Conservation (phyloP, 2,329 filamentous ascomycete genomes). For the Penicillium hesseltinei region DNA sequence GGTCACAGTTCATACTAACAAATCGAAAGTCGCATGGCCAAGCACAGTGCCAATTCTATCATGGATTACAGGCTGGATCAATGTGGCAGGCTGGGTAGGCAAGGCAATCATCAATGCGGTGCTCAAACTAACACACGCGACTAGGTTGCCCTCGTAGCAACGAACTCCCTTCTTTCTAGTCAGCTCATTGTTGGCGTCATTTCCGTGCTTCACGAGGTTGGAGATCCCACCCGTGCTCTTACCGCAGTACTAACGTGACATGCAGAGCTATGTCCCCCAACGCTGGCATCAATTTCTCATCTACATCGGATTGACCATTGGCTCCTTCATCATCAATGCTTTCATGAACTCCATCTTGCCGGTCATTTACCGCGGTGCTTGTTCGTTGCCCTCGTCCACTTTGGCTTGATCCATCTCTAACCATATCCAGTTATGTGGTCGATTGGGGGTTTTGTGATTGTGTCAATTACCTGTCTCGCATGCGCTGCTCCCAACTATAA, state of each 20-base stretch:
- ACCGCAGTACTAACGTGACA: neutral
- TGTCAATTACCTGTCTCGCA: conserved; percentile 66
- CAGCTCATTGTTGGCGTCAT: conserved; percentile 66
- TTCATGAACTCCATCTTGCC: conserved; percentile 64
- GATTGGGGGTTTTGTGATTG: conserved; percentile 64
- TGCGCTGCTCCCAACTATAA: conserved; percentile 66
- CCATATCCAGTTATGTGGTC: conserved; percentile 59
- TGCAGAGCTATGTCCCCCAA: conserved; percentile 51
- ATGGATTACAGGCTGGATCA: conserved; percentile 67
- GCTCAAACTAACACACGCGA: conserved; percentile 17
- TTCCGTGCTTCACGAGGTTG: conserved; percentile 55
- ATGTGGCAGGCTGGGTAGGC: conserved; percentile 66
- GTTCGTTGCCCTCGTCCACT: conserved; percentile 14
- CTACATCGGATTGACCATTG: conserved; percentile 61
- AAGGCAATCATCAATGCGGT: neutral
- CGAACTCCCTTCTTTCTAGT: conserved; percentile 64
- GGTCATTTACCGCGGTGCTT: conserved; percentile 64
- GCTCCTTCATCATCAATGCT: conserved; percentile 63
- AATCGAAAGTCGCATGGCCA: conserved; percentile 52
- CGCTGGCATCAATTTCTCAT: conserved; percentile 72
- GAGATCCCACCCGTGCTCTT: neutral
- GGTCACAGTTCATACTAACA: neutral
- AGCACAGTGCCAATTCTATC: conserved; percentile 61
- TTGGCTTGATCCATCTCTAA: conserved; percentile 3
- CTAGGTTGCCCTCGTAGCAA: conserved; percentile 59